Evolutionary conservation across 495 filamentous ascomycete genomes (phyloP).

Genomic region (Saxophila tyrrhenica): DNA sequence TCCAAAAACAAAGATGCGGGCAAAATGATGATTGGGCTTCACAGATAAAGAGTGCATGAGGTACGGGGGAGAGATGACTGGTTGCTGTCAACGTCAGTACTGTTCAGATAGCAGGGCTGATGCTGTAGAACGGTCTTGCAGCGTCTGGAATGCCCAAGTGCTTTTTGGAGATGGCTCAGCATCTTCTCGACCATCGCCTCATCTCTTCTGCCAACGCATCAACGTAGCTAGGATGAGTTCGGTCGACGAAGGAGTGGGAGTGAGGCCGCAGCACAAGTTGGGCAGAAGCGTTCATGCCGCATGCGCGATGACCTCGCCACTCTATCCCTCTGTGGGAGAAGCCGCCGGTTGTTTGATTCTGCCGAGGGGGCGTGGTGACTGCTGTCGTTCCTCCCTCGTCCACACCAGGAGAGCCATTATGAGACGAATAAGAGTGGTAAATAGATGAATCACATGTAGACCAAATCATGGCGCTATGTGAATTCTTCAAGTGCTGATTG

Average conservation of each 20-base stretch:
- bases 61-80: background rate
- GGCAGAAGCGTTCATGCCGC: conserved; percentile 8
- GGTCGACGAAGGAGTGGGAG: background rate
- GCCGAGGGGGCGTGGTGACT: background rate
- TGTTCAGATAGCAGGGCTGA: background rate
- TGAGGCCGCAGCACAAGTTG: conserved; percentile 2
- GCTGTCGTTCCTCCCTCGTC: background rate
- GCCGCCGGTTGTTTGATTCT: background rate
- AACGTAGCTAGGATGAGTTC: conserved; percentile 7
- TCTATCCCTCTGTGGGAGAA: background rate
- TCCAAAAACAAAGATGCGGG: background rate
- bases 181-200: too few relatives aligned
- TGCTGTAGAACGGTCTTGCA: background rate
- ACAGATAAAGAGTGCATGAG: background rate
- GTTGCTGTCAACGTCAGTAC: background rate
- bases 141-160: background rate
- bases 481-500: too few relatives aligned
- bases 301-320: background rate
- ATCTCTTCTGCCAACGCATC: conserved; percentile 7
- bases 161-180: too few relatives aligned
- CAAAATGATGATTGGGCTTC: background rate
- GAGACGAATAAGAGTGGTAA: too few relatives aligned
- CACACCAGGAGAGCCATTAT: too few relatives aligned
- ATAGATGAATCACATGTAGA: too few relatives aligned
- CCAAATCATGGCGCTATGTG: too few relatives aligned